These are phyloP conservation scores for Nothophaeocryptopus gaeumannii DNA, from an alignment of 2,329 filamentous ascomycete species.

Conservation along the genomic window DNA sequence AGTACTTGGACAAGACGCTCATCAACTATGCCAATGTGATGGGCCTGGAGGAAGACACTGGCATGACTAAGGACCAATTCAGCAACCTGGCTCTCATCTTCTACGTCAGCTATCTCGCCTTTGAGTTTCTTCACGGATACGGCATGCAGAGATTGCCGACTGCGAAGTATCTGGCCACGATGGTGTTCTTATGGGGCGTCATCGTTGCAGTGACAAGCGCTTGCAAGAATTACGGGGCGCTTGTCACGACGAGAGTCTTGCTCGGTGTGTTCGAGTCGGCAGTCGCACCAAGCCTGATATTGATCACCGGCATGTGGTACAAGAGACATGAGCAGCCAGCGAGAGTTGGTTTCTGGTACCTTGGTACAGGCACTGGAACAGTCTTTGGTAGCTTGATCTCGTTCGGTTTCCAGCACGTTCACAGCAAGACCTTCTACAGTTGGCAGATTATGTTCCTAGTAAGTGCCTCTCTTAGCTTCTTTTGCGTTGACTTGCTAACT, in stretches of 20 bases:
- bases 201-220: conserved; percentile 50
- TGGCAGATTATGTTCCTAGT: conserved; percentile 55
- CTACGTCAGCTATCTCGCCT: conserved; percentile 39
- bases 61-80: conserved; percentile 37
- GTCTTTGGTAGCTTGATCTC: conserved; percentile 57
- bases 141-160: conserved; percentile 54
- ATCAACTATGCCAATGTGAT: conserved; percentile 45
- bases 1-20: conserved; percentile 43
- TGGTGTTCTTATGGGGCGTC: conserved; percentile 47
- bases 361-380: conserved; percentile 58
- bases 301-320: conserved; percentile 52
- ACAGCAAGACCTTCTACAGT: conserved; percentile 37
- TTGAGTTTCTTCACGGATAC: conserved; percentile 45
- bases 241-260: conserved; percentile 51
- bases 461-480: neutral
- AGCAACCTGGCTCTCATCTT: conserved; percentile 36
- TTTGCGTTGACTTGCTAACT: neutral
- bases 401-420: conserved; percentile 53
- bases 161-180: conserved; percentile 51
- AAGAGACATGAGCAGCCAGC: conserved; percentile 56
- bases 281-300: conserved; percentile 54
- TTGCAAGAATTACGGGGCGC: conserved; percentile 50
- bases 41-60: conserved; percentile 39
- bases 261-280: conserved; percentile 55
- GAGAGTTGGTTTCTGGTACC: conserved; percentile 65